A percentile compares a stretch with the other conserved stretches of the same genome.
These are phyloP conservation scores for Xylariaceae sp. DNA, from an alignment of 2,329 filamentous ascomycete species.

Conservation along the genomic window DNA sequence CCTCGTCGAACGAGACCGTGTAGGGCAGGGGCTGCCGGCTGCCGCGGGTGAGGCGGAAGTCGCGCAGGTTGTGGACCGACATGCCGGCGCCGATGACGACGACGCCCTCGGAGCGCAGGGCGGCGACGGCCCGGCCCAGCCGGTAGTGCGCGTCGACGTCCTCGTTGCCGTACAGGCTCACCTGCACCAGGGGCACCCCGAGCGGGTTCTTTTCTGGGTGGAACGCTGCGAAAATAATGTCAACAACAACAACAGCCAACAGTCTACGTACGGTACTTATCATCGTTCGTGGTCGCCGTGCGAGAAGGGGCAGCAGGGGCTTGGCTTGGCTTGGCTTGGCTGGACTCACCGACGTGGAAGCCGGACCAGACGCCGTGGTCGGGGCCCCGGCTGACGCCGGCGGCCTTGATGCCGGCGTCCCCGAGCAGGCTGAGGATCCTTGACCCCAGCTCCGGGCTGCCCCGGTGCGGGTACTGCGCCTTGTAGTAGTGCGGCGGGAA, in stretches of 20 bases:
- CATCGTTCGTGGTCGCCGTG: too few relatives aligned
- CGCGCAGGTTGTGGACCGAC: slow-evolving; percentile 64
- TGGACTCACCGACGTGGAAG: slow-evolving; percentile 43
- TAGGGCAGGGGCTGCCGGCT: slow-evolving; percentile 45
- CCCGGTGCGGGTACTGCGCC: slow-evolving; percentile 57
- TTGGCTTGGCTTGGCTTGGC: too few relatives aligned
- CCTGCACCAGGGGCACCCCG: slow-evolving; percentile 62
- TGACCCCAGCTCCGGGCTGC: slow-evolving; percentile 51
- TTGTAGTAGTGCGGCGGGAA: slow-evolving; percentile 65
- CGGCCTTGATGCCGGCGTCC: slow-evolving; percentile 50
- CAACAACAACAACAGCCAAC: neutral
- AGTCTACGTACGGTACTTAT: neutral
- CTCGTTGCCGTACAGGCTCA: slow-evolving; percentile 59
- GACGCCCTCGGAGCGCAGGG: slow-evolving; percentile 60
- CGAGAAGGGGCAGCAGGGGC: too few relatives aligned
- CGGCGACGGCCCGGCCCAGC: slow-evolving; percentile 57
- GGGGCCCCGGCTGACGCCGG: slow-evolving; percentile 55
- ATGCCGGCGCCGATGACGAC: slow-evolving; percentile 66
- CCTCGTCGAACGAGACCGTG: slow-evolving; percentile 56
- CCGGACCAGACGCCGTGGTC: slow-evolving; percentile 71
- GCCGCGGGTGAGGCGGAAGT: slow-evolving; percentile 39
- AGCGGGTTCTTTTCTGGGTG: slow-evolving; percentile 54
- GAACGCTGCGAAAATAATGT: slow-evolving; percentile 38
- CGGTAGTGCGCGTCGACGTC: slow-evolving; percentile 59
- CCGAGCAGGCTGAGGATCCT: slow-evolving; percentile 49